Percentiles rank a stretch among this genome's conserved stretches.
Conservation (phyloP, 225 moss, liverwort and hornwort genomes). For the Antitrichia curtipendula region DNA sequence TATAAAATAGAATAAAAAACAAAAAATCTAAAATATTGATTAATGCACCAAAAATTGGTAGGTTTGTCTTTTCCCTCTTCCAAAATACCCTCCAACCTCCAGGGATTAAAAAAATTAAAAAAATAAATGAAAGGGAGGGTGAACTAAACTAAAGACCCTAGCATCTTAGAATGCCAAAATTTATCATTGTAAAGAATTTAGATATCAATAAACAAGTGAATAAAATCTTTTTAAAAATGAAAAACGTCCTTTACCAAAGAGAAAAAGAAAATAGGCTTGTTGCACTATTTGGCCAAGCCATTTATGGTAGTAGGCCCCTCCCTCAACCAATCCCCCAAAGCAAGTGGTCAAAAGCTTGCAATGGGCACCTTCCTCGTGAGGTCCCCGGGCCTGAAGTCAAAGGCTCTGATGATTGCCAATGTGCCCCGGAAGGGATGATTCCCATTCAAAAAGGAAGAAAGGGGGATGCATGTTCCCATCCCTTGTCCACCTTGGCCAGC, state of each 20-base stretch:
- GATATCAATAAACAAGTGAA: rapidly evolving
- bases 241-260: not conserved
- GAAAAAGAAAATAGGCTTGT: not conserved
- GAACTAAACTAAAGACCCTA: not conserved
- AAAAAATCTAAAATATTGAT: too few species aligned
- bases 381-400: not conserved
- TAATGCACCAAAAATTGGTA: too few species aligned
- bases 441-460: not conserved
- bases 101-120: not conserved
- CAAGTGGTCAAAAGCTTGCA: not conserved
- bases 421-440: not conserved
- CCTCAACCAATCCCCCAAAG: rapidly evolving
- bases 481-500: not conserved
- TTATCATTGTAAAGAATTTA: too few species aligned
- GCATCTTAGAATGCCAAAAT: not conserved
- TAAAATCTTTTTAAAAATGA: not conserved
- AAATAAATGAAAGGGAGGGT: rapidly evolving
- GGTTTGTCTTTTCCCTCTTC: too few species aligned
- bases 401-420: slow-evolving; percentile 10
- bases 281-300: not conserved
- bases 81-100: too few species aligned
- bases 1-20: too few species aligned
- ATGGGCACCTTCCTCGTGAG: not conserved
- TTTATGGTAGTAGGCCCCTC: not conserved
- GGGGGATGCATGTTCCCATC: not conserved